A percentile compares a stretch with the other conserved stretches of the same genome.
These are phyloP conservation scores for Dipteronia dyeriana DNA, from an alignment of 345 rosid species.

Conservation along the genomic window DNA sequence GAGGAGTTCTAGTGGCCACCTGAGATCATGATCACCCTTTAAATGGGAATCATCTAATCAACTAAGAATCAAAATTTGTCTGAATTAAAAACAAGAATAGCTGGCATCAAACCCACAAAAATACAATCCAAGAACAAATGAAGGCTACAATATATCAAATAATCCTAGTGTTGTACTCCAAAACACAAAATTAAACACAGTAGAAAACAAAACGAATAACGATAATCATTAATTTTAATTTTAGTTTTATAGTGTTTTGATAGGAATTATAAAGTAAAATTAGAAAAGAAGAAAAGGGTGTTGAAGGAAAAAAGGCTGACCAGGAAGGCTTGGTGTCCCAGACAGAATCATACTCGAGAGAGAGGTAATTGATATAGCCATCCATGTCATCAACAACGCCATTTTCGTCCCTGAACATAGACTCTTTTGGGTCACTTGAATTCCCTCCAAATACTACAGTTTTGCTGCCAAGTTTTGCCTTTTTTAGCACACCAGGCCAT, in stretches of 20 bases:
- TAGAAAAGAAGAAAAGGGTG: neutral
- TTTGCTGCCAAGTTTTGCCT: conserved; percentile 27
- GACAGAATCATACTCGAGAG: conserved; percentile 96
- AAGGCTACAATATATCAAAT: no score
- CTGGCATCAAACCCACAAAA: neutral
- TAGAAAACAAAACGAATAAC: neutral
- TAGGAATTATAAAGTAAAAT: neutral
- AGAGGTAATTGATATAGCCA: conserved; percentile 77
- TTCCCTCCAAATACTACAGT: conserved; percentile 42
- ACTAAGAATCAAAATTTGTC: neutral
- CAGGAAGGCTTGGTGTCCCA: conserved; percentile 99
- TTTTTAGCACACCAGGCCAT: conserved; percentile 12
- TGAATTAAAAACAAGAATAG: neutral
- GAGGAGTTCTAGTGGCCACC: no score
- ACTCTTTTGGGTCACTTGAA: conserved; percentile 40
- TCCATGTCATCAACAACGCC: conserved; percentile 83
- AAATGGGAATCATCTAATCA: neutral
- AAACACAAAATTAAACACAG: neutral
- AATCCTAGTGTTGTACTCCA: neutral
- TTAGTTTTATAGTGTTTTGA: no score
- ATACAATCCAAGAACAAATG: neutral
- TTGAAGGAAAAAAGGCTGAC: conserved; percentile 31
- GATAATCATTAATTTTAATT: neutral
- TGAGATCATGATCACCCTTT: neutral
- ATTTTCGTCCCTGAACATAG: conserved; percentile 64